Conservation (phyloP, 257 asterid genomes). For the Nemophila menziesii region DNA sequence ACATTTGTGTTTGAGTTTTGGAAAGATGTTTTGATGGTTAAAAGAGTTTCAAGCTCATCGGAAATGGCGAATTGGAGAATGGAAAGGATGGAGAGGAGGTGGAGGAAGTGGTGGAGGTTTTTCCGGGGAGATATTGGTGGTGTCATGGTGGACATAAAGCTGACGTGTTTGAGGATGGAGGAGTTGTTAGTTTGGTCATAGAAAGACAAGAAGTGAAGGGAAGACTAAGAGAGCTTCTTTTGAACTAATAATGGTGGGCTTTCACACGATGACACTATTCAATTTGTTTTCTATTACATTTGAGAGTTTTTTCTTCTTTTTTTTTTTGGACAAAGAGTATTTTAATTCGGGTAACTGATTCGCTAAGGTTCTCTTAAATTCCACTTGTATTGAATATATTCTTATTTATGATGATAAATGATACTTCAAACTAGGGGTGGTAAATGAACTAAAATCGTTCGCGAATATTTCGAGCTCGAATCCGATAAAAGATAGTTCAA, state of each 20-base stretch:
- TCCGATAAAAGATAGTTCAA: too few relatives aligned
- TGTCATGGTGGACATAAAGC: slow-evolving; percentile 25
- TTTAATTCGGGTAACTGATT: too few relatives aligned
- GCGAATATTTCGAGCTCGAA: too few relatives aligned
- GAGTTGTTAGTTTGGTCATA: slow-evolving; percentile 6
- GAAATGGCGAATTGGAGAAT: slow-evolving; percentile 32
- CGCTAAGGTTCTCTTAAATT: too few relatives aligned
- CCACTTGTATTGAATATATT: too few relatives aligned
- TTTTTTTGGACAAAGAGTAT: too few relatives aligned
- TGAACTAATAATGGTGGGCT: slow-evolving; percentile 11
- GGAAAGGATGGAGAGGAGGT: slow-evolving; percentile 15
- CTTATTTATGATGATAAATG: too few relatives aligned
- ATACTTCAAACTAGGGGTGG: too few relatives aligned
- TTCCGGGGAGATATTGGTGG: slow-evolving; percentile 19
- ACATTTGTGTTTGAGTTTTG: slow-evolving; percentile 20
- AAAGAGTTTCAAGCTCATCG: slow-evolving; percentile 49
- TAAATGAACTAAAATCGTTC: too few relatives aligned
- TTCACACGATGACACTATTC: too few relatives aligned
- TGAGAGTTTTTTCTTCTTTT: too few relatives aligned
- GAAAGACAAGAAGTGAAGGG: slow-evolving; percentile 17
- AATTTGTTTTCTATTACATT: too few relatives aligned
- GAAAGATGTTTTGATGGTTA: slow-evolving; percentile 46
- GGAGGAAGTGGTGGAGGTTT: slow-evolving; percentile 14
- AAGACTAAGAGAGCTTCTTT: slow-evolving; percentile 14
- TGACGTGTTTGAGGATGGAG: neutral